phyloP scores from a whole-genome alignment of 2,329 filamentous ascomycete genomes.

The Colletotrichum caudatum region DNA sequence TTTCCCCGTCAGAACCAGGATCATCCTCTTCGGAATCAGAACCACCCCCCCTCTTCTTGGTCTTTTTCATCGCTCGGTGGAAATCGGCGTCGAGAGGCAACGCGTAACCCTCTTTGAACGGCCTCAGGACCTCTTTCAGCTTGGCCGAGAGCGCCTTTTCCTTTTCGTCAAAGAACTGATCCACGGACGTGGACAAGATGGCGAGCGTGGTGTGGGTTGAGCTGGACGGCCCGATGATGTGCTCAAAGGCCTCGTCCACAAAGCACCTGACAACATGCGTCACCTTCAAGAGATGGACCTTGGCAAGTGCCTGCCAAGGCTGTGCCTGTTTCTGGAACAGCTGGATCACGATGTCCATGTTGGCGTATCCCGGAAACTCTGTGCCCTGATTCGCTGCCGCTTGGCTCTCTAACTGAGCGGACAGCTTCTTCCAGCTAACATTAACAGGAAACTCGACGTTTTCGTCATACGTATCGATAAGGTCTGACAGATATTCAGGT shows the following conservation, averaged over 20 bases:
- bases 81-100: constrained; percentile 52
- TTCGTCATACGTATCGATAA: too few species aligned
- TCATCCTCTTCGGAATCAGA: too few species aligned
- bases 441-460: too few species aligned
- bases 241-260: constrained; percentile 51
- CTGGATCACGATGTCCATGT: constrained; percentile 52
- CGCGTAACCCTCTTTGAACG: constrained; percentile 52
- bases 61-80: too few species aligned
- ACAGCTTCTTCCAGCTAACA: constrained; percentile 42
- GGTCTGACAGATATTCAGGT: constrained; percentile 51
- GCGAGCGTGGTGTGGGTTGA: constrained; percentile 42
- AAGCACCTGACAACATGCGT: constrained; percentile 50
- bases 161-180: constrained; percentile 52
- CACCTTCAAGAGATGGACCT: constrained; percentile 51
- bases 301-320: constrained; percentile 55
- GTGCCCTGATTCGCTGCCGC: constrained; percentile 54
- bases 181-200: constrained; percentile 46
- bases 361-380: constrained; percentile 55
- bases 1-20: too few species aligned
- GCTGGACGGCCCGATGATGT: constrained; percentile 31
- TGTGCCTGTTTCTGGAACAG: constrained; percentile 55
- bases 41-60: too few species aligned
- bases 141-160: constrained; percentile 49
- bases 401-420: constrained; percentile 47
- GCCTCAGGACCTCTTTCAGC: constrained; percentile 54